Percentiles rank a stretch among this genome's conserved stretches.
Conservation (phyloP, 257 asterid genomes). For the Cordia subcordata region DNA sequence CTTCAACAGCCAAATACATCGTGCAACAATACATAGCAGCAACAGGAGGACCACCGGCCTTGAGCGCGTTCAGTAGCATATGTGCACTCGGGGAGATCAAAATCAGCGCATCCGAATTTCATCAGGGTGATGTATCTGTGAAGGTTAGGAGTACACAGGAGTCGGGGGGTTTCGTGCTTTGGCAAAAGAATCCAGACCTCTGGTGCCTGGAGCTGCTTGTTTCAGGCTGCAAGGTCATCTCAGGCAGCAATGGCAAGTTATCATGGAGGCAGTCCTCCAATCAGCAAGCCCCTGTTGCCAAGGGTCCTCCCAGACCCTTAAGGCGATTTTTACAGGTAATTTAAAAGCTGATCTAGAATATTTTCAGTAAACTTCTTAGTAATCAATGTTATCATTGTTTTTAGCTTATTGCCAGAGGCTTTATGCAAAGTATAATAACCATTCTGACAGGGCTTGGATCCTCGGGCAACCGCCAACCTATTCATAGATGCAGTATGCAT, state of each 20-base stretch:
- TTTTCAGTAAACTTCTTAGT: no score
- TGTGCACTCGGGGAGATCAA: slow-evolving; percentile 76
- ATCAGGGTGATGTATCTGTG: slow-evolving; percentile 73
- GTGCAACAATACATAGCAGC: slow-evolving; percentile 89
- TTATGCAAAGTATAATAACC: neutral
- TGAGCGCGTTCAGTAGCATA: slow-evolving; percentile 65
- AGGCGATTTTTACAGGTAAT: slow-evolving; percentile 84
- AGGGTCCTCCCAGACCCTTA: slow-evolving; percentile 70
- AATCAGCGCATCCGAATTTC: slow-evolving; percentile 74
- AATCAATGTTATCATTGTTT: no score
- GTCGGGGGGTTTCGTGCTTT: slow-evolving; percentile 75
- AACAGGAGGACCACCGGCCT: slow-evolving; percentile 75
- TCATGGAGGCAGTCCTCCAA: slow-evolving; percentile 93
- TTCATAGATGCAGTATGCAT: slow-evolving; percentile 88
- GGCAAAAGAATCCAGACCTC: slow-evolving; percentile 84
- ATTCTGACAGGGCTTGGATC: slow-evolving; percentile 63
- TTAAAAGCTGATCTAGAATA: no score
- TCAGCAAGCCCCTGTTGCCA: slow-evolving; percentile 67
- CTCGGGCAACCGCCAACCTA: slow-evolving; percentile 60
- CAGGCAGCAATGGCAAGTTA: slow-evolving; percentile 75
- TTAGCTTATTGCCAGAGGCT: neutral
- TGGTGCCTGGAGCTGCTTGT: slow-evolving; percentile 80
- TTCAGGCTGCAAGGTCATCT: slow-evolving; percentile 79
- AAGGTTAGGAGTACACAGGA: slow-evolving; percentile 67
- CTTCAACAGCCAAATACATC: slow-evolving; percentile 89